Percentiles rank a stretch among this genome's conserved stretches.
Conservation (phyloP, 148 eudicot species). For the Persicaria maculosa region DNA sequence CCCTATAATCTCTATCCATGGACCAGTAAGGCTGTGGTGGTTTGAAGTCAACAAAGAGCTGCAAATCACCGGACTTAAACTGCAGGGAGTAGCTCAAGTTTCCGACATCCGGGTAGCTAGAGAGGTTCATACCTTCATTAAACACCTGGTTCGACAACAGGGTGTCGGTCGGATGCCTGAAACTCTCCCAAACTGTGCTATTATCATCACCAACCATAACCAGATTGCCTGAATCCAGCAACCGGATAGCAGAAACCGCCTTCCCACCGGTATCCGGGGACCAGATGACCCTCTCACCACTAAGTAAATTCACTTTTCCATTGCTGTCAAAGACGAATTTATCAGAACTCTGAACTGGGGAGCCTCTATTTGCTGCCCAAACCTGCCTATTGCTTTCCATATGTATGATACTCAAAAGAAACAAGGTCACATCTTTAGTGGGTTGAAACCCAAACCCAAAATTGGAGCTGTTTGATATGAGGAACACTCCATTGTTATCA, state of each 20-base stretch:
- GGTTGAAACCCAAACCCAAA: constrained; percentile 70
- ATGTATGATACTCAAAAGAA: constrained; percentile 59
- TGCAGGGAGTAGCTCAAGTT: constrained; percentile 67
- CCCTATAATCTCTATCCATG: constrained; percentile 43
- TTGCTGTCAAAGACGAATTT: constrained; percentile 37
- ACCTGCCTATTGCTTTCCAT: constrained; percentile 36
- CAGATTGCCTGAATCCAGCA: constrained; percentile 69
- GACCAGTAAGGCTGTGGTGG: constrained; percentile 86
- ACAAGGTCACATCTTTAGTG: constrained; percentile 52
- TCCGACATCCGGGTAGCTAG: constrained; percentile 30
- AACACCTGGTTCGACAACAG: constrained; percentile 67
- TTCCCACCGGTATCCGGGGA: constrained; percentile 49
- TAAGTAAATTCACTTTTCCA: constrained; percentile 50
- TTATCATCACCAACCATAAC: constrained; percentile 49
- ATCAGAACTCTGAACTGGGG: constrained; percentile 52
- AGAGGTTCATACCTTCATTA: constrained; percentile 57
- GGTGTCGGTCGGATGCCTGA: constrained; percentile 68
- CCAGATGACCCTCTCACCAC: constrained; percentile 54
- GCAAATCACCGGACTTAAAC: constrained; percentile 56
- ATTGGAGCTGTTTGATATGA: constrained; percentile 53
- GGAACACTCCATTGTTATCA: constrained; percentile 67
- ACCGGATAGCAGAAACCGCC: constrained; percentile 51
- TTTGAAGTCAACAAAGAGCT: constrained; percentile 50
- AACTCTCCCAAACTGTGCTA: constrained; percentile 69
- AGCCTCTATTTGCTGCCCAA: constrained; percentile 77